A percentile compares a stretch with the other conserved stretches of the same genome.
phyloP scores from a whole-genome alignment of 1,284 basidiomycete genomes.

The Tylopilus sp. region DNA sequence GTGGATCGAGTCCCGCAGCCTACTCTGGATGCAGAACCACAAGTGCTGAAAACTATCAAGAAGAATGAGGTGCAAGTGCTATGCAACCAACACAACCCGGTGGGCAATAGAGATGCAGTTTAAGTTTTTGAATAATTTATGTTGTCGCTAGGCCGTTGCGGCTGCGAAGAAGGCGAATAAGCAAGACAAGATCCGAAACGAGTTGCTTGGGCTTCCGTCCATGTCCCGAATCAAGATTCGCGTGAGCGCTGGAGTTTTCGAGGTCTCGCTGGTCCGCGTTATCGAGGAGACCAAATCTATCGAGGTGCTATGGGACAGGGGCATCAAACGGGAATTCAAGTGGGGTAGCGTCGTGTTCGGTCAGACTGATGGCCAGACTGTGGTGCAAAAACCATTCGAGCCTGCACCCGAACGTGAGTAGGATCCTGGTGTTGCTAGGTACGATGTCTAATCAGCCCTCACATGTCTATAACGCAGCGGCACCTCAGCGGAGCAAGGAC shows the following conservation, averaged over 20 bases:
- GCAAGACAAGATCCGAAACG: constrained; percentile 60
- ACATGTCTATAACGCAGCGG: constrained; percentile 9
- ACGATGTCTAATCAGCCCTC: constrained; percentile 3
- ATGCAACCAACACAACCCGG: constrained; percentile 81
- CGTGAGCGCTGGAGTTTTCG: constrained; percentile 72
- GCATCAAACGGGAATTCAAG: constrained; percentile 67
- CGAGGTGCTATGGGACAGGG: constrained; percentile 78
- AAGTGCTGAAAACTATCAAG: constrained; percentile 60
- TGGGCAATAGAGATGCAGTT: constrained; percentile 38
- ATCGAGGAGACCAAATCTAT: constrained; percentile 65
- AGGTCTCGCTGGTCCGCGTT: constrained; percentile 70
- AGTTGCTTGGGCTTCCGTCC: constrained; percentile 61
- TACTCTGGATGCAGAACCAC: constrained; percentile 26
- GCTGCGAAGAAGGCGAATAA: constrained; percentile 69
- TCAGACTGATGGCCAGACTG: constrained; percentile 49
- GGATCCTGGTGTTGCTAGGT: neutral
- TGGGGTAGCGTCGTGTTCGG: constrained; percentile 76
- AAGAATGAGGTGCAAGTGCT: constrained; percentile 71
- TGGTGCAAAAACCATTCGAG: constrained; percentile 63
- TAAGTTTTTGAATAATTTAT: constrained; percentile 5
- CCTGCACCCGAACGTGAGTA: constrained; percentile 39
- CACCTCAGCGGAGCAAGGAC: constrained; percentile 13
- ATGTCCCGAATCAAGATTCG: constrained; percentile 79
- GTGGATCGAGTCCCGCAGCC: constrained; percentile 6
- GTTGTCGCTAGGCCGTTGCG: constrained; percentile 50